A percentile compares a stretch with the other conserved stretches of the same genome.
Conservation (phyloP, 169 alveolate genomes). For the Prorocentrum cordatum region DNA sequence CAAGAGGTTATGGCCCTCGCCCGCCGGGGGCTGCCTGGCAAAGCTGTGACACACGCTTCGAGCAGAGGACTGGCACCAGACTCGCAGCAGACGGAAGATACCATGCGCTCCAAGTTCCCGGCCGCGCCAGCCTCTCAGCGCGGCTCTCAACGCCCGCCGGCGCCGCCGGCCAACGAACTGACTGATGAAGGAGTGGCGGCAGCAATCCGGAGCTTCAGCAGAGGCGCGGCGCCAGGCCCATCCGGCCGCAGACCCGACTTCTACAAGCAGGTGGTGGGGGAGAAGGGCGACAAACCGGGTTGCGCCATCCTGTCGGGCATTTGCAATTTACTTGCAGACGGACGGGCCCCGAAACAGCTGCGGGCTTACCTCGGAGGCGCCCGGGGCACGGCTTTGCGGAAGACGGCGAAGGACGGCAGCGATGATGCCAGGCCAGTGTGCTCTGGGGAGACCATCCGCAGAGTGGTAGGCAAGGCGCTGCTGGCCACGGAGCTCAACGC, state of each 20-base stretch:
- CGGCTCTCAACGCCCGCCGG: neutral
- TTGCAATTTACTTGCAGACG: neutral
- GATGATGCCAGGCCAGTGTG: conserved; percentile 2
- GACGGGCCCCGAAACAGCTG: neutral
- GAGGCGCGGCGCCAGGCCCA: conserved; percentile 3
- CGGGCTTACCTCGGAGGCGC: neutral
- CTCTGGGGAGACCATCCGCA: conserved; percentile 8
- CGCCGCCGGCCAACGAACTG: neutral
- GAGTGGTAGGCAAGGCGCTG: conserved; percentile 8
- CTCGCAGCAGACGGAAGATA: neutral
- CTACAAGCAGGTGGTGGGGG: neutral
- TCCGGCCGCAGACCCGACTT: neutral
- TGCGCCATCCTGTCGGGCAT: neutral
- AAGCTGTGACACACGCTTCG: neutral
- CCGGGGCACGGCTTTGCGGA: neutral
- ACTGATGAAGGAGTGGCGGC: neutral
- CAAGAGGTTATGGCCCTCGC: neutral
- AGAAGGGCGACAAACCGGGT: neutral
- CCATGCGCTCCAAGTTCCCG: neutral
- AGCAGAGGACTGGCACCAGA: neutral
- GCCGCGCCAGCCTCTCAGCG: neutral
- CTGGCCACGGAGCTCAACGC: conserved; percentile 1
- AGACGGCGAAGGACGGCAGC: neutral
- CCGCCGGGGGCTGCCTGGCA: conserved; percentile 8
- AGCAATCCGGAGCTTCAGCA: neutral